Evolutionary conservation across 495 filamentous ascomycete species (phyloP).

Genomic region (Penicilliopsis zonata): DNA sequence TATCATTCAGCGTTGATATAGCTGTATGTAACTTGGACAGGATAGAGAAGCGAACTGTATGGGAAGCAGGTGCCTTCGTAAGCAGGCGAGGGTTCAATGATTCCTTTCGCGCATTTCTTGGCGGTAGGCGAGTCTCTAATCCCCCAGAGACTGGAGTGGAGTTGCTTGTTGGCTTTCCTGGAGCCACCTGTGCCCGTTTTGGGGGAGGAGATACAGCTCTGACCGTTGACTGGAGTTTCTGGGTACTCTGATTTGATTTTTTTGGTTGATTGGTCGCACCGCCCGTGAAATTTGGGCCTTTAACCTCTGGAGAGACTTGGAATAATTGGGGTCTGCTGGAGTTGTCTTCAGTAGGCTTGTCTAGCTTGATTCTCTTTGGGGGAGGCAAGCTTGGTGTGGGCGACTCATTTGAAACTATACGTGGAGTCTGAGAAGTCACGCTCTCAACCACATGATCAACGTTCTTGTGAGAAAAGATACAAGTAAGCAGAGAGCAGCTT

Average conservation of each 20-base stretch:
- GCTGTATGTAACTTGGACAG: slow-evolving; percentile 64
- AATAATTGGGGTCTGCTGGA: slow-evolving; percentile 2
- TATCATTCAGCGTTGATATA: slow-evolving; percentile 56
- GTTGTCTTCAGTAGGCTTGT: no score
- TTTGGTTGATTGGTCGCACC: background rate
- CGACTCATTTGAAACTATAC: background rate
- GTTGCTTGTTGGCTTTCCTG: background rate
- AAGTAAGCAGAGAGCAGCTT: slow-evolving; percentile 41
- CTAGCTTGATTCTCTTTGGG: slow-evolving; percentile 6
- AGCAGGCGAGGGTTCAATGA: slow-evolving; percentile 74
- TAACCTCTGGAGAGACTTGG: no score
- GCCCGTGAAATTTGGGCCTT: background rate
- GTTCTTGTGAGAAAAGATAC: slow-evolving; percentile 45
- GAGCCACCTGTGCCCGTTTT: slow-evolving; percentile 6
- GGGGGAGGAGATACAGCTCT: slow-evolving; percentile 33
- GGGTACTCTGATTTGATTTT: slow-evolving; percentile 1
- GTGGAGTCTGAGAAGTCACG: slow-evolving; percentile 1
- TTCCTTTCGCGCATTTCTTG: slow-evolving; percentile 30
- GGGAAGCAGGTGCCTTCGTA: slow-evolving; percentile 54
- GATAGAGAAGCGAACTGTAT: slow-evolving; percentile 53
- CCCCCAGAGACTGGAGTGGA: background rate
- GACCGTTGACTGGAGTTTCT: slow-evolving; percentile 10
- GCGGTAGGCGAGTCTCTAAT: slow-evolving; percentile 8
- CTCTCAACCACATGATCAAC: slow-evolving; percentile 2
- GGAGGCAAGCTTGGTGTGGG: slow-evolving; percentile 2